phyloP scores from a whole-genome alignment of 1,284 basidiomycete genomes.

The Ustilago tritici region DNA sequence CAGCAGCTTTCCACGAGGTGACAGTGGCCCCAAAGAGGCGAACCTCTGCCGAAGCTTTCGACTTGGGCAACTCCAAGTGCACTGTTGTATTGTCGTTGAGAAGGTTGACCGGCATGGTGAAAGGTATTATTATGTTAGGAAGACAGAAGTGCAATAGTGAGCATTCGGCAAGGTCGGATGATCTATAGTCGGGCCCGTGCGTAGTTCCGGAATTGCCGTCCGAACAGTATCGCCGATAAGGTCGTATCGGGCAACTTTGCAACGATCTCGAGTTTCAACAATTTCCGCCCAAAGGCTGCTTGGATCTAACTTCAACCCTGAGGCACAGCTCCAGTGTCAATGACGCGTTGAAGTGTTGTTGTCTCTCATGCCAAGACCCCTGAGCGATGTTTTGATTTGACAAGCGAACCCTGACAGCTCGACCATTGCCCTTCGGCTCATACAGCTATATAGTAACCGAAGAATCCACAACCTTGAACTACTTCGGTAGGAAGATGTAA shows the following conservation, averaged over 20 bases:
- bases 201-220: background rate
- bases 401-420: constrained; percentile 41
- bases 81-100: constrained; percentile 39
- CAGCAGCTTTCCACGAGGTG: constrained; percentile 59
- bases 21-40: constrained; percentile 62
- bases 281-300: background rate
- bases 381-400: constrained; percentile 24
- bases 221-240: constrained; percentile 3
- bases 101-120: constrained; percentile 33
- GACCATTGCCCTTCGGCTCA: background rate
- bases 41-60: constrained; percentile 49
- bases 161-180: constrained; percentile 6
- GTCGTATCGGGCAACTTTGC: background rate
- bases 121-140: background rate
- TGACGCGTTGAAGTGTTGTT: background rate
- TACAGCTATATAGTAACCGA: background rate
- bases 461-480: background rate
- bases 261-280: background rate
- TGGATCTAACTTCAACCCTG: constrained; percentile 11
- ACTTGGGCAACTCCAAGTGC: constrained; percentile 43
- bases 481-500: background rate
- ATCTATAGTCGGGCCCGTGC: background rate
- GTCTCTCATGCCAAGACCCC: constrained; percentile 21
- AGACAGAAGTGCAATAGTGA: background rate
- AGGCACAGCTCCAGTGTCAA: background rate